Conservation (phyloP, 1,284 basidiomycete species). For the Papiliotrema fonsecae region DNA sequence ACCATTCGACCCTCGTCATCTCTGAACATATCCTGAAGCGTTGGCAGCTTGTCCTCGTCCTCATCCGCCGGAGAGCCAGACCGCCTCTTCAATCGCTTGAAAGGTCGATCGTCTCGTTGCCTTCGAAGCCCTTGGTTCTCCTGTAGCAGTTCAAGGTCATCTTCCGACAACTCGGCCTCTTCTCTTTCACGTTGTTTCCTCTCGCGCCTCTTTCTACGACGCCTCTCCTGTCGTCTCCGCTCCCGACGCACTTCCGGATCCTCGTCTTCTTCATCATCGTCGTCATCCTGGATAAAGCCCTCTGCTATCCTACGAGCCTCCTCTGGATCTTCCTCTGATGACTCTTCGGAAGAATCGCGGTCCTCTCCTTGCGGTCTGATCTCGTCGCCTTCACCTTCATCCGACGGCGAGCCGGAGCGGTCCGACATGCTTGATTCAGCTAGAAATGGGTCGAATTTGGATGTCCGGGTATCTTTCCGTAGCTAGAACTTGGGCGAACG, state of each 20-base stretch:
- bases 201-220: slow-evolving; percentile 37
- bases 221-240: slow-evolving; percentile 31
- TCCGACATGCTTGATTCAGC: slow-evolving; percentile 28
- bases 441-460: not conserved
- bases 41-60: slow-evolving; percentile 25
- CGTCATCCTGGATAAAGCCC: slow-evolving; percentile 47
- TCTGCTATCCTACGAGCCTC: slow-evolving; percentile 44
- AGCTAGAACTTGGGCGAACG: too few species aligned
- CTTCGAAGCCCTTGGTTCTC: slow-evolving; percentile 77
- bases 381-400: slow-evolving; percentile 48
- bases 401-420: slow-evolving; percentile 28
- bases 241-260: slow-evolving; percentile 22
- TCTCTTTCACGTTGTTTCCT: slow-evolving; percentile 15
- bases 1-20: slow-evolving; percentile 38
- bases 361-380: slow-evolving; percentile 45
- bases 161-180: slow-evolving; percentile 59
- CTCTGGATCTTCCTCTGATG: slow-evolving; percentile 46
- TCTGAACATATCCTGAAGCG: slow-evolving; percentile 43
- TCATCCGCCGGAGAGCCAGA: slow-evolving; percentile 52
- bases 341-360: slow-evolving; percentile 48
- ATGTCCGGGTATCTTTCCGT: too few species aligned
- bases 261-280: slow-evolving; percentile 45
- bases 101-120: slow-evolving; percentile 37
- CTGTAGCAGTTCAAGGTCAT: slow-evolving; percentile 87
- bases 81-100: slow-evolving; percentile 36